Percentiles rank a stretch among this genome's conserved stretches.
These are phyloP conservation scores for Panaeolus papilionaceus DNA, from an alignment of 768 basidiomycete species.

Conservation along the genomic window DNA sequence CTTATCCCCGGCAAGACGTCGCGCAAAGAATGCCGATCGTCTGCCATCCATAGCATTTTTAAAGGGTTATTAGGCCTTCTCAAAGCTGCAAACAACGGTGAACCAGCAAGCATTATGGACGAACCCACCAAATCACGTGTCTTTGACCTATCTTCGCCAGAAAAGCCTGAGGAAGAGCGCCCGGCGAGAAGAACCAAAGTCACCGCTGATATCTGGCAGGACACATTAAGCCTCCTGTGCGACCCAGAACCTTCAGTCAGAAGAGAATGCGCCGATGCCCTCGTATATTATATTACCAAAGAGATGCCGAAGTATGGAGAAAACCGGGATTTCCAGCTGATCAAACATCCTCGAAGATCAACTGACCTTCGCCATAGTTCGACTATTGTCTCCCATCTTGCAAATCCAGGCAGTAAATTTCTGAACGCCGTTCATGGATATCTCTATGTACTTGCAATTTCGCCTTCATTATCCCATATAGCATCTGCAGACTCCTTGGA, in stretches of 20 bases:
- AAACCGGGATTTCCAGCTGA: conserved; percentile 49
- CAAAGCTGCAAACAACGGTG: conserved; percentile 60
- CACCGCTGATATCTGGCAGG: conserved; percentile 88
- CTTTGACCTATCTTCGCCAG: conserved; percentile 35
- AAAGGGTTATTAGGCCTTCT: conserved; percentile 76
- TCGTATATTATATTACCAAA: conserved; percentile 77
- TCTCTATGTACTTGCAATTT: conserved; percentile 78
- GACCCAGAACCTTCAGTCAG: conserved; percentile 81
- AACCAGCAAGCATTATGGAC: conserved; percentile 29
- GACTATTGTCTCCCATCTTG: conserved; percentile 55
- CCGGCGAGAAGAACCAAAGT: conserved; percentile 69
- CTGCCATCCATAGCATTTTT: conserved; percentile 74
- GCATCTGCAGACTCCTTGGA: conserved; percentile 48
- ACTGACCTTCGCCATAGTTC: conserved; percentile 56
- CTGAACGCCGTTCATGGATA: conserved; percentile 84
- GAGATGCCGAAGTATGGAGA: conserved; percentile 77
- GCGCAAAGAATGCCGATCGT: conserved; percentile 50
- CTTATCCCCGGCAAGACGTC: conserved; percentile 42
- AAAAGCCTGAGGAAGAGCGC: conserved; percentile 37
- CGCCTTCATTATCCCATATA: conserved; percentile 61
- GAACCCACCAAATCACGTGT: conserved; percentile 17
- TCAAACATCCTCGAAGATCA: conserved; percentile 50
- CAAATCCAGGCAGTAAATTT: conserved; percentile 72
- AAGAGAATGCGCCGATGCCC: conserved; percentile 72
- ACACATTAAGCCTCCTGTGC: conserved; percentile 85